A percentile compares a stretch with the other conserved stretches of the same genome.
Conservation (phyloP, 2,329 filamentous ascomycete species). For the Trichoderma sp. region DNA sequence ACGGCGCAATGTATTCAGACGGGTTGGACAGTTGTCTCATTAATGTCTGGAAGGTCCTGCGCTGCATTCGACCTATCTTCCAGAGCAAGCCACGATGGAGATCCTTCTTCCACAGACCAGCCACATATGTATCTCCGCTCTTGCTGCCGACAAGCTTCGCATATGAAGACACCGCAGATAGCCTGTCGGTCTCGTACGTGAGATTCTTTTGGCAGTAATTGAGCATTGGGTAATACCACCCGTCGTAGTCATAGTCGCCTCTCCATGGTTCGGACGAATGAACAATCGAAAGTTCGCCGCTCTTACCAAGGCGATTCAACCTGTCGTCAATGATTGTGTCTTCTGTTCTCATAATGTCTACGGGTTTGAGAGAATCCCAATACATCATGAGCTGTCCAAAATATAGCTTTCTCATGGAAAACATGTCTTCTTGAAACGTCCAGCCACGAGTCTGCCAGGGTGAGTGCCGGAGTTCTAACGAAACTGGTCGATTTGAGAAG, state of each 20-base stretch:
- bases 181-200: background rate
- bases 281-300: background rate
- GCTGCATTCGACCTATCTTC: background rate
- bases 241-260: background rate
- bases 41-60: background rate
- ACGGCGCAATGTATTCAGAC: background rate
- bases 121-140: background rate
- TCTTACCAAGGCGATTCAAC: background rate
- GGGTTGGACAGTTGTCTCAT: background rate
- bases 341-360: constrained; percentile 14
- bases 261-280: constrained; percentile 7
- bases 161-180: constrained; percentile 2
- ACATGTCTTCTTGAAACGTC: constrained; percentile 10
- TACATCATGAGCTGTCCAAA: constrained; percentile 15
- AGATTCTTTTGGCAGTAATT: constrained; percentile 2
- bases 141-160: constrained; percentile 9
- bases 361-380: constrained; percentile 3
- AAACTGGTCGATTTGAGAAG: background rate
- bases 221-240: constrained; percentile 1
- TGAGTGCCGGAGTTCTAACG: background rate
- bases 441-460: constrained; percentile 1
- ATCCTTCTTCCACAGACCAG: background rate
- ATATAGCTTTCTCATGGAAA: constrained; percentile 4
- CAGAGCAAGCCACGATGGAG: constrained; percentile 6
- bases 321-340: background rate